Base-by-base conservation (phyloP, 1,284 basidiomycete species). In the Pterulicium gracile region DNA sequence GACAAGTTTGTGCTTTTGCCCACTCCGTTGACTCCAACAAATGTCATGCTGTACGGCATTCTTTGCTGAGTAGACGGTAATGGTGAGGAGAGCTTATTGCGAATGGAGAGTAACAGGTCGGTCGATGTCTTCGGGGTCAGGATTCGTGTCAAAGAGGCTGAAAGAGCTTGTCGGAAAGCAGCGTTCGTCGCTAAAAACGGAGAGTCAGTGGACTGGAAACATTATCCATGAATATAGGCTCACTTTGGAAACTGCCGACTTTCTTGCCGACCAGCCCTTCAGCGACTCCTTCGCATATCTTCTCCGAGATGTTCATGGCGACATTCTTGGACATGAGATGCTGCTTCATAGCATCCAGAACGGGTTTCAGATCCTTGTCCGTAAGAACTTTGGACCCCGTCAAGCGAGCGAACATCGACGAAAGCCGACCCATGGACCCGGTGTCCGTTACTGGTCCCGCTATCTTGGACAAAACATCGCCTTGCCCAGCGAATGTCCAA, bases 321-420 rank as follows among this genome's bases (percentile, higher is more conserved):
- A 99, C 96, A 57, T 99, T 99, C 72, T 98, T 98, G 66, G 88
- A 83, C 88, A 98, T 97, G 42, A 98, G 72, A 62, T 98, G 95
- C 52, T 93, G 88, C 60, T 95, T 92, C 93, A 98, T 98, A 17
- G 82, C 88, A 40, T 86, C 83, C 19, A 98, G 64, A 0, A 96
- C 90, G 3, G 95, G 94, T 51, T 79, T 78, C 34, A 98, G 65
- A 60, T 98, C 94, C 36, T 79, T 73, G 49, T 87, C 75, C 0
- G 87, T 88, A 40, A 99, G 69, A 1, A 82, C 74, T 62, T 92
- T 94, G 18, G 81, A 79, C 0, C 85, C 88, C 0, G 89, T 93
- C 50, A 98, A 67, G 21, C 90, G 75, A 0, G 88, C 80, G 62
- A 96, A 89, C 48, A 95, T 70, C 40, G 78, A 81, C 4, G 77